Conservation (phyloP, 495 filamentous ascomycete genomes). For the Extremus antarcticus region DNA sequence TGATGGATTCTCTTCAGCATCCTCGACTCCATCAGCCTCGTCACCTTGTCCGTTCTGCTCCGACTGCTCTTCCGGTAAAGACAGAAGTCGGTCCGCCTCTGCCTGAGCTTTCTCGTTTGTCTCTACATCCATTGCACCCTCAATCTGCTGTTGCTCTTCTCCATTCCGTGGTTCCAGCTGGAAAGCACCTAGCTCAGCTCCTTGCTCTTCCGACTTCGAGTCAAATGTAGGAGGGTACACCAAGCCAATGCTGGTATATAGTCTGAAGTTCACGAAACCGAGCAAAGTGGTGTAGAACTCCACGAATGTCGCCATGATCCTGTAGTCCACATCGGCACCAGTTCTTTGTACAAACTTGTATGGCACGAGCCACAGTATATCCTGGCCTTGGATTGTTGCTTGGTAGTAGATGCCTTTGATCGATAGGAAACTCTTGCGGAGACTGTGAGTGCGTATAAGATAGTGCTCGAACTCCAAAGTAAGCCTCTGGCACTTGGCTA, state of each 20-base stretch:
- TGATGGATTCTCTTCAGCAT: slow-evolving; percentile 31
- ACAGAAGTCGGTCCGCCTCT: slow-evolving; percentile 29
- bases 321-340: slow-evolving; percentile 87
- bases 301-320: slow-evolving; percentile 98
- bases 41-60: slow-evolving; percentile 38
- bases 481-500: slow-evolving; percentile 81
- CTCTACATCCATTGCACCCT: slow-evolving; percentile 33
- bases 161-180: slow-evolving; percentile 61
- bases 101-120: slow-evolving; percentile 26
- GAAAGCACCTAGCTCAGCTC: slow-evolving; percentile 86
- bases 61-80: slow-evolving; percentile 27
- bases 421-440: slow-evolving; percentile 90
- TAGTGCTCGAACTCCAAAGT: slow-evolving; percentile 96
- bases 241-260: slow-evolving; percentile 82
- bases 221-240: slow-evolving; percentile 95
- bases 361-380: slow-evolving; percentile 92
- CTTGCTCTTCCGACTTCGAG: slow-evolving; percentile 70
- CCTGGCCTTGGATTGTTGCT: slow-evolving; percentile 95
- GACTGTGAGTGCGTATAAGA: slow-evolving; percentile 75
- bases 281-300: slow-evolving; percentile 96
- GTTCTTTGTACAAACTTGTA: slow-evolving; percentile 93
- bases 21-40: slow-evolving; percentile 4
- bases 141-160: slow-evolving; percentile 25
- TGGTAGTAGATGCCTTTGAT: slow-evolving; percentile 99
- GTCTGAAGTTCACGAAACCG: slow-evolving; percentile 86